Evolutionary conservation across 306 rosid genomes (phyloP), one percentile per base, ranked within the genome.

Genomic region (Citrullus mucosospermus): DNA sequence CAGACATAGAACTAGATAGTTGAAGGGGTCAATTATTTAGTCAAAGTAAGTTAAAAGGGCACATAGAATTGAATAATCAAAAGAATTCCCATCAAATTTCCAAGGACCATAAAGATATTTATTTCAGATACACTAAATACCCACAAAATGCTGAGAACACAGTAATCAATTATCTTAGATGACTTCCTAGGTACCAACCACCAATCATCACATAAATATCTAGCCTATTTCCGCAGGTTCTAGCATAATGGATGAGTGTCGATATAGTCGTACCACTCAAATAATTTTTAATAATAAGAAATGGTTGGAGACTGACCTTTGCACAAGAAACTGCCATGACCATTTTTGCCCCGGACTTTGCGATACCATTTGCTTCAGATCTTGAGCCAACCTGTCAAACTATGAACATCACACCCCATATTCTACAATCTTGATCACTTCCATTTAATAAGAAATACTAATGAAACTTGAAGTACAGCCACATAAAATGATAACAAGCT

Each of bases 241-340:
- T 13, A 25, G 57, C 41, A 70, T 72, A 32, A 28, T 22, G 77
- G 60, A 32, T 72, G 44, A 20, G 8, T 25, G 30, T 25, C 28
- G 77, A 72, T 50, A 72, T 30, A 30, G 25, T 72, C 14, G 14
- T 39, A 72, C 0, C 60, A 14, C 28, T 48, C n/a, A 50, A 30
- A 72, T 50, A 30, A 50, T 11, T 50, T 30, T 28, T 16, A 50
- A 3, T 50, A 5, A 70, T 13, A 70, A 43, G 38, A 9, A 34
- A 58, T 43, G 16, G 17, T 22, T 66, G 5, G 76, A 66, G 65
- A 83, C 87, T 41, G 70, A 95, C 98, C 98, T 95, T 95, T 53
- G 98, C 96, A 78, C 98, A 95, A 77, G 98, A 91, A 79, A 92
- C 98, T 77, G 98, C 98, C 98, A 92, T 92, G 81, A 92, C 98